Evolutionary conservation across 768 basidiomycete species (phyloP), one percentile per base, ranked within the genome.

Genomic region (Collybia sp.): DNA sequence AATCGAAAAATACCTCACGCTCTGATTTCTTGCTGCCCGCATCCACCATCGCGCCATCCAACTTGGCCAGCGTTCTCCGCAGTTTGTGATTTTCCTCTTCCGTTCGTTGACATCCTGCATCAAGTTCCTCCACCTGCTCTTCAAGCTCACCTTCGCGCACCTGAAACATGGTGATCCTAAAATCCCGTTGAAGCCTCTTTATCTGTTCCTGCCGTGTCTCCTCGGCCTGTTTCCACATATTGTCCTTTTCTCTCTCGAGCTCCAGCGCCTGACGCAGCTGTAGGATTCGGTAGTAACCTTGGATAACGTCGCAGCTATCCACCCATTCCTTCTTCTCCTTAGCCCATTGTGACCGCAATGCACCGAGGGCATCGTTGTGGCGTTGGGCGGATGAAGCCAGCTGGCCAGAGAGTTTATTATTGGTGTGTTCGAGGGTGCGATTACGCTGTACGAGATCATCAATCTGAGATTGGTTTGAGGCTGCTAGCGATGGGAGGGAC

Each of bases 391-490:
- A 80, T 19, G 56, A 56, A 2, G 62, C 52, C 25, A 82, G 54
- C 35, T 80, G 75, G 17, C 75, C 73, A 12, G 64, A 57, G 31
- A 87, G 72, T 37, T 74, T 77, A 53, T 75, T 75, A 61, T 75
- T 72, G 3, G 73, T 74, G 49, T 81, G 75, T 46, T 86, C 83
- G 43, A 86, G 72, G 0, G 75, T 76, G 18, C 79, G 79, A 55
- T 78, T 84, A 50, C 80, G 73, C 51, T 83, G 77, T 2, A 87
- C 83, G 43, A 90, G 77, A 36, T 89, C 84, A 41, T 83, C 75
- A 42, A 90, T 86, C 58, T 88, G 85, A 2, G 72, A 63, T 48
- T 80, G 80, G 58, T 83, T 77, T 3, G 81, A 73, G 18, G 79
- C 70, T 50, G 79, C 77, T 55, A 85, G 69, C 17, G 80, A 72